Percentiles rank a stretch among this genome's conserved stretches.
Conservation (phyloP, 805 yeast genomes). For the Kregervanrija delftensis region DNA sequence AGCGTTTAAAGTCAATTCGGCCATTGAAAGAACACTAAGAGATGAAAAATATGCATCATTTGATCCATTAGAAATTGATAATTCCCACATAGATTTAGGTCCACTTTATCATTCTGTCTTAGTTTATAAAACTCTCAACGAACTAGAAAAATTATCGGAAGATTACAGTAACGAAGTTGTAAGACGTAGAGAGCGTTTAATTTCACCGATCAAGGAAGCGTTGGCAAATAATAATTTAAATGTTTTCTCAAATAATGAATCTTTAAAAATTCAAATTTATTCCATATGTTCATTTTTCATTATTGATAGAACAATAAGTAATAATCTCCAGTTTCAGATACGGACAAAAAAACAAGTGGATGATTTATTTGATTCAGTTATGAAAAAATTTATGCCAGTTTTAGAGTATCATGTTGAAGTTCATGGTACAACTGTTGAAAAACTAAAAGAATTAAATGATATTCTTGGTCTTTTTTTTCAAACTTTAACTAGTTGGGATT, state of each 20-base stretch:
- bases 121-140: conserved; percentile 71
- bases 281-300: conserved; percentile 71
- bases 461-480: conserved; percentile 66
- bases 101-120: conserved; percentile 77
- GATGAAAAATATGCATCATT: conserved; percentile 34
- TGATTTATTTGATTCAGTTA: conserved; percentile 72
- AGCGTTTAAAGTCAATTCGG: conserved; percentile 70
- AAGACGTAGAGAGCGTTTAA: conserved; percentile 60
- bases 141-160: conserved; percentile 49
- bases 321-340: conserved; percentile 56
- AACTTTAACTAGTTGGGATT: conserved; percentile 66
- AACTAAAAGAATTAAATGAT: conserved; percentile 49
- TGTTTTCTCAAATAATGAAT: conserved; percentile 31
- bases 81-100: conserved; percentile 50
- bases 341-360: conserved; percentile 54
- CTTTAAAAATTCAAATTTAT: conserved; percentile 49
- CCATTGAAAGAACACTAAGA: conserved; percentile 75
- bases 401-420: conserved; percentile 41
- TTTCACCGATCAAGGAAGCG: conserved; percentile 51
- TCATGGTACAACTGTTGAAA: conserved; percentile 34
- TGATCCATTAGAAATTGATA: conserved; percentile 41
- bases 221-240: conserved; percentile 24
- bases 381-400: conserved; percentile 52
- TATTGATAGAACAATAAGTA: conserved; percentile 62
- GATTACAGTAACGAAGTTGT: conserved; percentile 68